These are phyloP conservation scores for Calonectria hongkongensis DNA, from an alignment of 2,329 filamentous ascomycete genomes.

Conservation along the genomic window DNA sequence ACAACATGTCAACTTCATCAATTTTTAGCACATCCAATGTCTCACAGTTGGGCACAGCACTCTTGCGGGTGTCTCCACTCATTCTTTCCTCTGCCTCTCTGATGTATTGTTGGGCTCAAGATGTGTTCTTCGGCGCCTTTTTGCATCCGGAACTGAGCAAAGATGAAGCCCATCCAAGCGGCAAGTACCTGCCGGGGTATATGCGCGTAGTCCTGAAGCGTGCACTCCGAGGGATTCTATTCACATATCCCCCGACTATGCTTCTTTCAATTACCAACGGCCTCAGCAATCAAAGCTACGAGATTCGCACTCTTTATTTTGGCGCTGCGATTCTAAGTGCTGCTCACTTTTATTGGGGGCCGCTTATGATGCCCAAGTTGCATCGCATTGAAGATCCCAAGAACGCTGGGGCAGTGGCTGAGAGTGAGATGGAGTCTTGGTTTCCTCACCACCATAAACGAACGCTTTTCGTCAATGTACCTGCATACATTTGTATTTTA, in stretches of 20 bases:
- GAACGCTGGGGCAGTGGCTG: neutral
- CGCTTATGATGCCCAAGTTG: neutral
- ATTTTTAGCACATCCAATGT: neutral
- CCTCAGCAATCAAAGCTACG: neutral
- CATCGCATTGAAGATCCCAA: neutral
- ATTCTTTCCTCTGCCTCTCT: neutral
- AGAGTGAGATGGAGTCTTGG: constrained; percentile 6
- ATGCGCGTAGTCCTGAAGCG: constrained; percentile 1
- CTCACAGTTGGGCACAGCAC: neutral
- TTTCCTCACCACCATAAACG: neutral
- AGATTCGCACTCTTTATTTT: neutral
- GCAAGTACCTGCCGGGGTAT: neutral
- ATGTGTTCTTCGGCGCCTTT: constrained; percentile 1
- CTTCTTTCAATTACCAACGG: neutral
- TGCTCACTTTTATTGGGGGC: neutral
- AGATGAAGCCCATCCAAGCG: neutral
- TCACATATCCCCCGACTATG: neutral
- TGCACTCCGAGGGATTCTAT: neutral
- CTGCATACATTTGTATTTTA: neutral
- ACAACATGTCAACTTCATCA: neutral
- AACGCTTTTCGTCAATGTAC: neutral
- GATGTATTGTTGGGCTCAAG: constrained; percentile 4
- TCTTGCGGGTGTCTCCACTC: neutral
- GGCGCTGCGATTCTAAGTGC: neutral
- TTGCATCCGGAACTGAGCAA: neutral